phyloP scores from a whole-genome alignment of 345 rosid genomes.

The Rhodamnia argentea region DNA sequence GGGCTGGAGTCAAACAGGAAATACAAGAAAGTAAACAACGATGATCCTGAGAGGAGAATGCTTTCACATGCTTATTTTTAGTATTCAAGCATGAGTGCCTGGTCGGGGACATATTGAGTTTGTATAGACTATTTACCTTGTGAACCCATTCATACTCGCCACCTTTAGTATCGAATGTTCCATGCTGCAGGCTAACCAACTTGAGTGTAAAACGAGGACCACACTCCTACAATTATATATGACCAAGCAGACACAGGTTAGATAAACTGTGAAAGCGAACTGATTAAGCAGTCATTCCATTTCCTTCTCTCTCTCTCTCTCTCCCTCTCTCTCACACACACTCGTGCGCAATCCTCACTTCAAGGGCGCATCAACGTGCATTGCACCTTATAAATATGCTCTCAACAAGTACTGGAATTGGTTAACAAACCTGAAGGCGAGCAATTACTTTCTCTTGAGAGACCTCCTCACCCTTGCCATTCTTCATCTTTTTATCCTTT shows the following conservation, averaged over 20 bases:
- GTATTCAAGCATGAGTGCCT: not conserved
- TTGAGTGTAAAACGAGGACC: conserved; percentile 89
- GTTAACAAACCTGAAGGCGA: conserved; percentile 64
- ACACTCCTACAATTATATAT: conserved; percentile 45
- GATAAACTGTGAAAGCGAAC: not conserved
- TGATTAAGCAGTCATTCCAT: not conserved
- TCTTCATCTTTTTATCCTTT: conserved; percentile 32
- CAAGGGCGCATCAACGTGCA: not conserved
- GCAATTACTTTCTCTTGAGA: conserved; percentile 45
- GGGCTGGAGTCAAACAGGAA: conserved; percentile 29
- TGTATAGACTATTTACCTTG: conserved; percentile 32
- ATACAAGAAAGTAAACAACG: not conserved
- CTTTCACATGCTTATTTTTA: not conserved
- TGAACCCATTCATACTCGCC: conserved; percentile 98
- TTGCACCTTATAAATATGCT: not conserved
- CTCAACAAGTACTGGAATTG: not conserved
- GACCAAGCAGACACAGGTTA: not conserved
- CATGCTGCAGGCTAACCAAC: conserved; percentile 71
- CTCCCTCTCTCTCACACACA: no score
- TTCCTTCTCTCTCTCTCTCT: not conserved
- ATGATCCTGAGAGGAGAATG: not conserved
- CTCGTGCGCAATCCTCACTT: no score
- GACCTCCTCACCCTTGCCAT: conserved; percentile 27
- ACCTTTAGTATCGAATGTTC: conserved; percentile 77
- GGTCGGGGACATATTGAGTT: not conserved